A percentile compares a stretch with the other conserved stretches of the same genome.
Evolutionary conservation across 805 yeast genomes (phyloP).

Genomic region (Alloascoidea hylecoeti): DNA sequence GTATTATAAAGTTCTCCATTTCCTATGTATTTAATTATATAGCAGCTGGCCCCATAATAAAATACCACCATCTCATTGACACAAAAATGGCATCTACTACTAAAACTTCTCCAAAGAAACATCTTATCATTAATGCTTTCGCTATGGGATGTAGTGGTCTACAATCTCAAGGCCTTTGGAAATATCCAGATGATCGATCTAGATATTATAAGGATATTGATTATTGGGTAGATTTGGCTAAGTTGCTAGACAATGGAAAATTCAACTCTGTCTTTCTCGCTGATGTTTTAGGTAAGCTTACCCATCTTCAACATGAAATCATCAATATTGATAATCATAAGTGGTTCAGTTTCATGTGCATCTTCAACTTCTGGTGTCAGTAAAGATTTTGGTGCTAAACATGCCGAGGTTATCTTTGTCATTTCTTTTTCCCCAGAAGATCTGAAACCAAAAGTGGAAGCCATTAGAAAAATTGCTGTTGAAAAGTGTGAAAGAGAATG

Average conservation of each 20-base stretch:
- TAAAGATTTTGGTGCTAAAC: conserved; percentile 17
- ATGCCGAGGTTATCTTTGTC: conserved; percentile 18
- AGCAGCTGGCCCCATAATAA: no score
- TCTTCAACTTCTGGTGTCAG: conserved; percentile 13
- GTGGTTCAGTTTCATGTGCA: conserved; percentile 7
- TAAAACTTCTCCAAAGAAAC: conserved; percentile 6
- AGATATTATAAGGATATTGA: conserved; percentile 13
- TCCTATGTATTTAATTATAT: no score
- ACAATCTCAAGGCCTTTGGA: conserved; percentile 20
- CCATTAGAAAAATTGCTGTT: no score
- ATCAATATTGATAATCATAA: conserved; percentile 10
- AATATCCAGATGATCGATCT: conserved; percentile 20
- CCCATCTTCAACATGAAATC: conserved; percentile 25
- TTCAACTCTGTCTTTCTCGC: conserved; percentile 25
- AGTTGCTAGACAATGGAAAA: conserved; percentile 23
- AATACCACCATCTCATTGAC: no score
- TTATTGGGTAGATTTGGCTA: conserved; percentile 24
- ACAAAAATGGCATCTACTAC: no score
- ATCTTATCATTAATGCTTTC: conserved; percentile 20
- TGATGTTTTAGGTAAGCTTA: conserved; percentile 25
- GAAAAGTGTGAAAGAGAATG: conserved; percentile 20
- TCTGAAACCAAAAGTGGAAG: no score
- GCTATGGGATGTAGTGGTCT: no score
- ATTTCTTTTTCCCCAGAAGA: no score
- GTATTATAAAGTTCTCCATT: no score